Evolutionary conservation across 495 filamentous ascomycete genomes (phyloP), one percentile per base, ranked within the genome.

Genomic region (Trichoderma gamsii): DNA sequence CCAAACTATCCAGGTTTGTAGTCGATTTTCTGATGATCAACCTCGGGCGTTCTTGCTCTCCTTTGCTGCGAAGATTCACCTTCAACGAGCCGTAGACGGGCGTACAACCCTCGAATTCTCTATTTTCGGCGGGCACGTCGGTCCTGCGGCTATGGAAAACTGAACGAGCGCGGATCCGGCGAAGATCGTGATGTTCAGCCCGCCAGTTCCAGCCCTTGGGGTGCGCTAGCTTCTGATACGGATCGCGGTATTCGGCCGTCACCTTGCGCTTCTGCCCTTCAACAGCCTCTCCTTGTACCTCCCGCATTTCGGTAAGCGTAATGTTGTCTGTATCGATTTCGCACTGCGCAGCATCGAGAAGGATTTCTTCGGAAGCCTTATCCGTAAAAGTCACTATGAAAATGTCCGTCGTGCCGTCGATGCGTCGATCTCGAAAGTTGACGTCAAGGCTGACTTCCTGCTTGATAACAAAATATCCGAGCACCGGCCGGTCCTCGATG

Each of bases 381-480:
- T 86, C 84, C 51, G 80, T 77, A 41, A 87, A 84, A 15, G 90
- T 89, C 69, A 90, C 85, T 56, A 97, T 85, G 1, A 88, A 87
- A 69, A 99, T 90, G 65, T 91, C 90, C 12, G 90, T 90, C 70
- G 85, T 89, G 41, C 95, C 95, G 72, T 84, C 89, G 72, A 98
- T 75, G 73, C 83, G 87, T 73, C 88, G 89, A 29, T 83, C 85
- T 63, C 82, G 81, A 72, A 99, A 92, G 77, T 97, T 87, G 70
- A 99, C 83, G 68, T 98, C 93, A 66, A 98, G 81, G 69, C 93
- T 88, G 66, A 99, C 87, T 74, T 88, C 89, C 77, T 98, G 95
- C 72, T 90, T 87, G n/a, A 87, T 79, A 11, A 95, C 82, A 23
- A 85, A 84, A 72, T 87, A 90, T 51, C 69, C 69, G 61, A 71